These are phyloP conservation scores for Lepraria neglecta DNA, from an alignment of 495 filamentous ascomycete genomes.

Conservation along the genomic window DNA sequence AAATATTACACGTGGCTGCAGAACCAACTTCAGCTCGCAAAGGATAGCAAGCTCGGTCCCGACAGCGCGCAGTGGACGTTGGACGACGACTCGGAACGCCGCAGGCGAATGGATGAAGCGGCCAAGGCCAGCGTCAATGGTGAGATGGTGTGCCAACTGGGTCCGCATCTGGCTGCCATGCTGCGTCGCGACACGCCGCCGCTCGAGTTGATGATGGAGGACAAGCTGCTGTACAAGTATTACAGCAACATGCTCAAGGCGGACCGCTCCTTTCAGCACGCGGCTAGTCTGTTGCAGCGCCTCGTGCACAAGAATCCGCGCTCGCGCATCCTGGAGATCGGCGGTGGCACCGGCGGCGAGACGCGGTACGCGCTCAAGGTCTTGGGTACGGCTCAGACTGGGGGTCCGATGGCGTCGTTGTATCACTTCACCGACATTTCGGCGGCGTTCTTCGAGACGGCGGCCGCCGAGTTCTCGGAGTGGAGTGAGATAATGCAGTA, in stretches of 20 bases:
- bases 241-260: conserved; percentile 8
- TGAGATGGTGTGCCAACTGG: conserved; percentile 6
- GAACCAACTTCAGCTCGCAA: no score
- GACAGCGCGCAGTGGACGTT: background rate
- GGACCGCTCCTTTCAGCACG: conserved; percentile 13
- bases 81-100: background rate
- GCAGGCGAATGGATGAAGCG: background rate
- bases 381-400: background rate
- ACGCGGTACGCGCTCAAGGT: background rate
- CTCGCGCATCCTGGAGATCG: conserved; percentile 45
- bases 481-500: conserved; percentile 22
- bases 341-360: conserved; percentile 44
- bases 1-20: no score
- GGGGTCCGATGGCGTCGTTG: conserved; percentile 4
- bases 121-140: background rate
- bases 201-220: conserved; percentile 38
- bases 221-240: conserved; percentile 24
- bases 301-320: conserved; percentile 22
- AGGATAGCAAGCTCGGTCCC: no score
- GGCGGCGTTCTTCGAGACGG: conserved; percentile 43
- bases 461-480: conserved; percentile 26
- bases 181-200: conserved; percentile 37
- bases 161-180: conserved; percentile 31
- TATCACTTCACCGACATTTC: conserved; percentile 52
- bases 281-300: conserved; percentile 25